Base-by-base conservation (phyloP, 495 filamentous ascomycete genomes). In the Penicillium silybi region DNA sequence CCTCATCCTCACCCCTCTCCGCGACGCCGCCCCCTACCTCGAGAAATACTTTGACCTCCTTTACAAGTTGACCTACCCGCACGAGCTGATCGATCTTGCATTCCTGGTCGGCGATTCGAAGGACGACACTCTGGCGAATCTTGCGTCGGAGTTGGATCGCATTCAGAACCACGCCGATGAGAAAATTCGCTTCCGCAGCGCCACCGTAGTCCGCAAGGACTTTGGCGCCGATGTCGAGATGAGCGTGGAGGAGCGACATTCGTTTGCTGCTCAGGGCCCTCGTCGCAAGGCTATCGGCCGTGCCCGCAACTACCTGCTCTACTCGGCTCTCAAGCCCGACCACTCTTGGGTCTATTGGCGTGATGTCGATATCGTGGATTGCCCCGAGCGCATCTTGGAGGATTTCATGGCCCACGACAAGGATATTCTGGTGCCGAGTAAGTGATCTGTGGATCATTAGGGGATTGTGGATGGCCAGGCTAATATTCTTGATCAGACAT, bases 341-440 rank as follows among this genome's bases (percentile, higher is more conserved):
- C 93, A 98, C 67, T 92, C 89, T 7, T 98, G 93, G 93, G 95
- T 98, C 20, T 97, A 97, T 69, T 98, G 93, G 93, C 84, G 95
- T 49, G 93, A 98, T 65, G 90, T 96, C 25, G 93, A 98, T 71
- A 97, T 98, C 60, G 80, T 85, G 22, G 93, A 98, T 57, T 95
- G 88, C 66, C 90, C 95, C 6, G 75, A 76, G 34, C 85, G 80
- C 54, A 96, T 98, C 48, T 73, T 98, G 18, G 90, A 98, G 75
- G 92, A 98, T 63, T 95, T 97, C 62, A 88, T 93, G 48, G 88
- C 90, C 38, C 93, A 97, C 61, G 87, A 97, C 66, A 82, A 81
- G 64, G 93, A 98, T 68, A 83, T 98, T 56, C 72, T 98, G 41
- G 95, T 97, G 58, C 93, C 93, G 1, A 98, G 92, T 97, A 89